phyloP scores from a whole-genome alignment of 192 early-diverging fungal species.

The Powellomyces hirtus region DNA sequence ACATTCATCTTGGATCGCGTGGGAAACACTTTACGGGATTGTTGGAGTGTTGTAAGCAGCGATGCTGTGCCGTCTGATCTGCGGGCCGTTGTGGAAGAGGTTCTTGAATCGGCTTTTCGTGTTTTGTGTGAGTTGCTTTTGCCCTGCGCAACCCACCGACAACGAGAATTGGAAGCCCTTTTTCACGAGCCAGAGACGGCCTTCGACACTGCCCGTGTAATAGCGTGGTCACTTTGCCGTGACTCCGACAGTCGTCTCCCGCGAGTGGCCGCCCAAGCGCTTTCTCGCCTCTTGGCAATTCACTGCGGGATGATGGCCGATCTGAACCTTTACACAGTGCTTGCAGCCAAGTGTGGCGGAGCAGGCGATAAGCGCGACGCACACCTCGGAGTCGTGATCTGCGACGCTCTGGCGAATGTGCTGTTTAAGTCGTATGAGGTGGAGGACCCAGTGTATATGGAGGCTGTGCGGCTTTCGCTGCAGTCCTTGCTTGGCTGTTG shows the following conservation, averaged over 20 bases:
- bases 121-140: not conserved
- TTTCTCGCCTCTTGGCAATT: conserved; percentile 2
- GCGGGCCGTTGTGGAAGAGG: not conserved
- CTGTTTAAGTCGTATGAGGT: conserved; percentile 6
- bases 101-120: not conserved
- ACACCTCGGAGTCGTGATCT: conserved; percentile 15
- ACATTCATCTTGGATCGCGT: no score
- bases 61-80: not conserved
- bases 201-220: not conserved
- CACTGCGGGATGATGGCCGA: conserved; percentile 15
- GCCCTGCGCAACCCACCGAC: not conserved
- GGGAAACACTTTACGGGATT: not conserved
- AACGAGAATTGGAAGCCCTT: not conserved
- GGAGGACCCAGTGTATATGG: conserved; percentile 8
- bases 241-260: not conserved
- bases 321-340: not conserved
- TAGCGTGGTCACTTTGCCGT: not conserved
- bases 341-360: not conserved
- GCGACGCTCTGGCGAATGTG: conserved; percentile 9
- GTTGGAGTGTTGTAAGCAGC: not conserved
- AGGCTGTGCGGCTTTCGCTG: conserved; percentile 27
- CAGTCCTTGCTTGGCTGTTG: conserved; percentile 32
- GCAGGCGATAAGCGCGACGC: not conserved
- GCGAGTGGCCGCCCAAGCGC: not conserved
- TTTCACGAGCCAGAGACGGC: not conserved